A percentile compares a stretch with the other conserved stretches of the same genome.
phyloP scores from a whole-genome alignment of 2,329 filamentous ascomycete species.

The Colletotrichum eleusines region DNA sequence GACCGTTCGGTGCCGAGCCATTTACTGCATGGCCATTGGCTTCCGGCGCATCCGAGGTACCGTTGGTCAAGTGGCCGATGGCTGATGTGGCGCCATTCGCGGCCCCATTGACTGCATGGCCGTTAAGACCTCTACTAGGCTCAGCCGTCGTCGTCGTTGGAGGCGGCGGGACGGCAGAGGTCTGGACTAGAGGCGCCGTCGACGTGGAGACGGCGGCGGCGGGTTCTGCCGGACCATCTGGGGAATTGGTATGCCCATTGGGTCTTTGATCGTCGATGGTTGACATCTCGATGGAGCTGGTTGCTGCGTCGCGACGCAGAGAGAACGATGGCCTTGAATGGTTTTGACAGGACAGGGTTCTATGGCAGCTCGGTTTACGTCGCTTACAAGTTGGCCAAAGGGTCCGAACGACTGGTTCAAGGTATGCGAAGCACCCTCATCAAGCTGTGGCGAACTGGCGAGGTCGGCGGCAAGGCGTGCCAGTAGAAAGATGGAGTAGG shows the following conservation, averaged over 20 bases:
- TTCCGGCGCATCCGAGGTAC: constrained; percentile 10
- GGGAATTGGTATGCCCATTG: constrained; percentile 32
- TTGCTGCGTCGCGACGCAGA: neutral
- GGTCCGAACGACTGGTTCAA: neutral
- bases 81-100: neutral
- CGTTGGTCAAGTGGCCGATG: constrained; percentile 15
- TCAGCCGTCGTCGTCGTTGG: constrained; percentile 1
- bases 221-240: constrained; percentile 1
- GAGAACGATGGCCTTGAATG: neutral
- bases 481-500: neutral
- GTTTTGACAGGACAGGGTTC: neutral
- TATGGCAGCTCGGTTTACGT: constrained; percentile 4
- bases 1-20: constrained; percentile 6
- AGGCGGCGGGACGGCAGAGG: constrained; percentile 2
- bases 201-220: constrained; percentile 24
- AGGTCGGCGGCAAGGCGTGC: neutral
- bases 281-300: constrained; percentile 14
- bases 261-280: constrained; percentile 33
- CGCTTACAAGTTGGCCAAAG: neutral
- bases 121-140: neutral
- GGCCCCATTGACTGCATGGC: neutral
- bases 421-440: neutral
- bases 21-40: constrained; percentile 17
- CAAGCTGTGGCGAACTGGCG: constrained; percentile 4
- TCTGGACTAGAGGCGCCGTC: neutral